Base-by-base conservation (phyloP, 1,139 yeast species). In the Lodderomyces theae region DNA sequence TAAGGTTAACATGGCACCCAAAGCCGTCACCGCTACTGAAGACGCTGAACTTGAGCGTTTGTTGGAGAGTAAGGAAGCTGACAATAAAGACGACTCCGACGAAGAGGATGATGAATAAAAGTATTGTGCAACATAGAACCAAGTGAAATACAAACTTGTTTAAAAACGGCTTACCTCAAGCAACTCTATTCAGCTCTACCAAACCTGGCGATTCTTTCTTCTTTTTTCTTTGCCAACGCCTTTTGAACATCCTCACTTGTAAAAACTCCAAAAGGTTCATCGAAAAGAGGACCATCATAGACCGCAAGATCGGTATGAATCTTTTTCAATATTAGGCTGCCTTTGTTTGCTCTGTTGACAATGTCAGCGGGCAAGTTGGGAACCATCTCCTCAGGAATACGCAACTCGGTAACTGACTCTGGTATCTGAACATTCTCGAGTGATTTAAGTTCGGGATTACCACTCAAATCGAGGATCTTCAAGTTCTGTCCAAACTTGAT, bases 21-120 rank as follows among this genome's bases (percentile, higher is more conserved):
- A 90, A 80, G 97, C 97, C 37, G 97, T 92, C 51, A 88, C 97
- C 46, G 97, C 96, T 47, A 86, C 92, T 47, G 99, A 92, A 64
- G 99, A 92, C 64, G 97, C 97, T 46, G 97, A 90, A 69, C 80
- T 92, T 60, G 96, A 89, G 67, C 96, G 96, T 50, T 75, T 92
- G 53, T 84, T 92, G 80, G 77, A 72, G 52, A 66, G 72, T 49
- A 72, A 72, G 54, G 77, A 69, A 56, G 74, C 69, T 42, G 77
- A 71, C 50, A 76, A 72, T 42, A 66, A 64, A 23, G 61, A 70
- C 36, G 31, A 28, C 3, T 66, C 72, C 34, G 73, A 67, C 42
- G 76, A 70, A 42, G 76, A 69, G 47, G 63, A 64, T 16, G 42
- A 36, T 12, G 37, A 38, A 32, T 28, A 28, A 28, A n/a, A 16